Evolutionary conservation across 1,139 yeast genomes (phyloP).

Genomic region (Debaryomyces singareniensis): DNA sequence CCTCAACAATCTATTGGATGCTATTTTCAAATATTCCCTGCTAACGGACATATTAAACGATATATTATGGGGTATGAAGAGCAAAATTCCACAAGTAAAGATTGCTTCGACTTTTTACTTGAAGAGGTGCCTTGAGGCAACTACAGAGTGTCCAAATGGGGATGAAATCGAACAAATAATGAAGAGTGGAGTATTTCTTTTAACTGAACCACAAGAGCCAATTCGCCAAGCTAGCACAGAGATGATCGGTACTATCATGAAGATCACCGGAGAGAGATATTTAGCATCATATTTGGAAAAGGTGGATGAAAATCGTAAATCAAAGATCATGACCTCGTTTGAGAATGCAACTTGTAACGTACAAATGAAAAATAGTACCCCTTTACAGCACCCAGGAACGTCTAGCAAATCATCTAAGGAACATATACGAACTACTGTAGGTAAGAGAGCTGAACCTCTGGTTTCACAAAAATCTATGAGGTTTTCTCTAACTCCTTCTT

Average conservation of each 20-base stretch:
- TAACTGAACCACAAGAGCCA: constrained; percentile 80
- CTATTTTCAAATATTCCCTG: constrained; percentile 47
- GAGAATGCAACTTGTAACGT: constrained; percentile 34
- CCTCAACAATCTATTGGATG: constrained; percentile 57
- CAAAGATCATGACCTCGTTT: constrained; percentile 55
- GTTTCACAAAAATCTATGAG: constrained; percentile 5
- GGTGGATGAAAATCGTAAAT: constrained; percentile 68
- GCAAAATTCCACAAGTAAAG: constrained; percentile 81
- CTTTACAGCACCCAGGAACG: constrained; percentile 8
- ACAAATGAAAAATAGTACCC: constrained; percentile 4
- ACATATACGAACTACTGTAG: constrained; percentile 2
- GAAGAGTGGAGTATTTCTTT: constrained; percentile 50
- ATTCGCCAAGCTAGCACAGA: constrained; percentile 77
- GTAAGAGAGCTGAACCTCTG: constrained; percentile 5
- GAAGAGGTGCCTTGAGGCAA: constrained; percentile 54
- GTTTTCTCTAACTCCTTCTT: constrained; percentile 13
- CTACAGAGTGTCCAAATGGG: constrained; percentile 43
- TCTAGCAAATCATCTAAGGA: constrained; percentile 6
- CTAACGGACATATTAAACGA: constrained; percentile 59
- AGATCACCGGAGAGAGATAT: constrained; percentile 70
- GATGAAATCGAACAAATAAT: constrained; percentile 54
- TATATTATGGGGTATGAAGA: constrained; percentile 52
- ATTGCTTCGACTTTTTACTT: constrained; percentile 63
- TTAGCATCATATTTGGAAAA: constrained; percentile 55
- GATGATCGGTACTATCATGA: constrained; percentile 76